Evolutionary conservation across 768 basidiomycete genomes (phyloP).

Genomic region (Xanthoconium stramineum): DNA sequence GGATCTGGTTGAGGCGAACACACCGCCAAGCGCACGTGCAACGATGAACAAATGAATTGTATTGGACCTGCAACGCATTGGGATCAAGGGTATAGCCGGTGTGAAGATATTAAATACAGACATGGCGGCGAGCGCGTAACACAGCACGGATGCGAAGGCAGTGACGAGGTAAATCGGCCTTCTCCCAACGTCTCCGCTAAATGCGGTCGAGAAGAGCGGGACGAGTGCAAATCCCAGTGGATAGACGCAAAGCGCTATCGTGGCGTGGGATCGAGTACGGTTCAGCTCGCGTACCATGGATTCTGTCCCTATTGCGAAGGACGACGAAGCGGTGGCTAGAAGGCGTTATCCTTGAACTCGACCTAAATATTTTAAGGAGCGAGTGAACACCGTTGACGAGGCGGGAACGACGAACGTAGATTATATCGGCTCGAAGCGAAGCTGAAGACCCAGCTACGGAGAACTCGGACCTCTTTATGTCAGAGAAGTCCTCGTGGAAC

Average conservation of each 20-base stretch:
- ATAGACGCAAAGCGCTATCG: slow-evolving; percentile 49
- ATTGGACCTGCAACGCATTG: slow-evolving; percentile 25
- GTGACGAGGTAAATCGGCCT: slow-evolving; percentile 56
- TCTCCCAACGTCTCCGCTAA: slow-evolving; percentile 70
- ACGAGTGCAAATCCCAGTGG: slow-evolving; percentile 59
- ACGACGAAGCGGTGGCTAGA: slow-evolving; percentile 49
- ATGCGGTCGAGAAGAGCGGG: slow-evolving; percentile 61
- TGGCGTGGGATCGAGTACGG: slow-evolving; percentile 44
- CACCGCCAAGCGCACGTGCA: slow-evolving; percentile 60
- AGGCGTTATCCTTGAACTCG: no score
- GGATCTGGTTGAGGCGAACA: slow-evolving; percentile 61
- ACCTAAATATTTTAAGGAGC: no score
- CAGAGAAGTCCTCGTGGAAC: not conserved
- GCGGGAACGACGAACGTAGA: slow-evolving; percentile 16
- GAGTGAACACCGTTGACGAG: no score
- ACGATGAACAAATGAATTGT: slow-evolving; percentile 57
- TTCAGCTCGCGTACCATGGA: slow-evolving; percentile 51
- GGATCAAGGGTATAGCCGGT: not conserved
- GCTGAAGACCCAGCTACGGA: slow-evolving; percentile 1
- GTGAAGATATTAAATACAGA: slow-evolving; percentile 5
- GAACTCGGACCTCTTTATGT: slow-evolving; percentile 9
- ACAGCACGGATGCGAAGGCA: slow-evolving; percentile 41
- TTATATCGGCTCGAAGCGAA: not conserved
- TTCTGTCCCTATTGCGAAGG: slow-evolving; percentile 51
- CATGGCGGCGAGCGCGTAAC: slow-evolving; percentile 35